phyloP scores from a whole-genome alignment of 768 basidiomycete genomes.

The Tephrocybe sp. region DNA sequence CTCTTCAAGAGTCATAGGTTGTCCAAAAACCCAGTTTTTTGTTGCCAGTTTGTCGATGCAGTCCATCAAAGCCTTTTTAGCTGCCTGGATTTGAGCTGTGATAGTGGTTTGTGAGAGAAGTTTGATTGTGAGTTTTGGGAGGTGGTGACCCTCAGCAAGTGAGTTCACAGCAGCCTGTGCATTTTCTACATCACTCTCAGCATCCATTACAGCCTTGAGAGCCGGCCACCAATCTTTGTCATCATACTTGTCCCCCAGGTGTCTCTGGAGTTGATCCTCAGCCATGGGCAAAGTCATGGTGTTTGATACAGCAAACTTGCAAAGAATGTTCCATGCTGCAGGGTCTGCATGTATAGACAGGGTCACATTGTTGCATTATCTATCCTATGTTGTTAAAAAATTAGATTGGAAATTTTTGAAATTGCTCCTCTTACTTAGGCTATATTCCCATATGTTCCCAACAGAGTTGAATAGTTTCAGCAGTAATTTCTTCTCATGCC shows the following conservation, averaged over 20 bases:
- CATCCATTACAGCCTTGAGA: constrained; percentile 7
- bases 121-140: constrained; percentile 7
- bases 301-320: constrained; percentile 11
- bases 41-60: not conserved
- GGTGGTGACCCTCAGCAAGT: not conserved
- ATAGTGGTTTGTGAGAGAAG: not conserved
- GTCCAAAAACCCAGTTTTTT: not conserved
- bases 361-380: too few species aligned
- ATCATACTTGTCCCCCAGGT: constrained; percentile 10
- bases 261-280: constrained; percentile 9
- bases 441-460: constrained; percentile 32
- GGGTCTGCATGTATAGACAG: constrained; percentile 16
- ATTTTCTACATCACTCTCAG: constrained; percentile 8
- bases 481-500: constrained; percentile 28
- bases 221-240: constrained; percentile 15
- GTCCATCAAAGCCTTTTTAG: not conserved
- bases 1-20: not conserved
- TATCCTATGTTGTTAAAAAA: too few species aligned
- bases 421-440: not conserved
- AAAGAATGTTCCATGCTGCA: constrained; percentile 9
- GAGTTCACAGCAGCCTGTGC: constrained; percentile 11
- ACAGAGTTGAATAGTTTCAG: constrained; percentile 31
- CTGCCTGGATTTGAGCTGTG: constrained; percentile 3
- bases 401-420: too few species aligned
- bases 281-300: constrained; percentile 16